phyloP scores from a whole-genome alignment of 164 flowering plant species.

The Stephania cephalantha region DNA sequence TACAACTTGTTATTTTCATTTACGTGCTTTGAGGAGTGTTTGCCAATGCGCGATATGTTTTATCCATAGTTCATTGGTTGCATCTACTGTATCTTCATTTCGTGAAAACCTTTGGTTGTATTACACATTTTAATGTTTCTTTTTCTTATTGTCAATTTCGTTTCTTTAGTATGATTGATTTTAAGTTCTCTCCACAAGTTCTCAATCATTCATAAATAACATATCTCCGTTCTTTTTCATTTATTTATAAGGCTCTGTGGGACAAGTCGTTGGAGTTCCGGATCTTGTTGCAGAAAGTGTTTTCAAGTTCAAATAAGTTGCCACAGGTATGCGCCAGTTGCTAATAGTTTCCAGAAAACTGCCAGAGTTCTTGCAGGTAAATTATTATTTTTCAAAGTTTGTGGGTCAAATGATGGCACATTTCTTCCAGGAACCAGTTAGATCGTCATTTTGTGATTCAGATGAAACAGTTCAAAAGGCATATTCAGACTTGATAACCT shows the following conservation, averaged over 20 bases:
- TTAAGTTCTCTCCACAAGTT: not conserved
- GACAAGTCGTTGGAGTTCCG: constrained; percentile 75
- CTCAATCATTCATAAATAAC: not conserved
- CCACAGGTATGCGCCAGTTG: constrained; percentile 53
- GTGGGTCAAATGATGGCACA: not conserved
- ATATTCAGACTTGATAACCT: constrained; percentile 53
- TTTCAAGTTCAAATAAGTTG: constrained; percentile 69
- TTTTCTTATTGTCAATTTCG: not conserved
- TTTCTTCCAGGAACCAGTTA: constrained; percentile 56
- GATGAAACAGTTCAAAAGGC: constrained; percentile 43
- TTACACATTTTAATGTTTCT: not conserved
- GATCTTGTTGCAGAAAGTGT: constrained; percentile 75
- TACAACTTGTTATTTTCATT: constrained; percentile 15
- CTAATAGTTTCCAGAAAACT: not conserved
- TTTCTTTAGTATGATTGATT: not conserved
- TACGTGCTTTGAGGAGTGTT: not conserved
- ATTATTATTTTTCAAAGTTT: not conserved
- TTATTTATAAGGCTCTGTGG: constrained; percentile 65
- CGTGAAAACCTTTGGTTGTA: not conserved
- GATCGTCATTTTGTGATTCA: constrained; percentile 50
- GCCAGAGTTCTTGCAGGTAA: not conserved
- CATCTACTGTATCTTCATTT: not conserved
- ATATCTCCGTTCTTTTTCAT: not conserved
- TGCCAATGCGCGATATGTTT: not conserved
- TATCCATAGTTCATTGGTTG: not conserved